Evolutionary conservation across 148 eudicot species (phyloP), one percentile per base, ranked within the genome.

Genomic region (Camellia granthamiana): DNA sequence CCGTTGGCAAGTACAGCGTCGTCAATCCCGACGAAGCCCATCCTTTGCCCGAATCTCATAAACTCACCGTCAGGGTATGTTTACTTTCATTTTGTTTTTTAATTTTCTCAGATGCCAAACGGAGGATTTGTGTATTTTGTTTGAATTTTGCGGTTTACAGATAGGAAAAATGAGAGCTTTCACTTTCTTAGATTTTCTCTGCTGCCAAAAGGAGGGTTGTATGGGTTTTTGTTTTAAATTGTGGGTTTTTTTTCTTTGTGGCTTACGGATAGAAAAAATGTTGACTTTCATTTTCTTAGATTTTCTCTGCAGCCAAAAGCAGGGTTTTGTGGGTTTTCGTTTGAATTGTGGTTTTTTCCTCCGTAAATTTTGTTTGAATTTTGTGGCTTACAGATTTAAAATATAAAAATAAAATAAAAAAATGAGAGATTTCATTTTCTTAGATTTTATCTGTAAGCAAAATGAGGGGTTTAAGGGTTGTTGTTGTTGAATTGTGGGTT

Each of bases 1-100:
- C 97, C 5, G 97, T 96, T 10, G 99, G 98, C 10, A 91, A 90
- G 69, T 96, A 96, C 84, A 83, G 86, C 60, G 77, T 96, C 47
- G 88, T 90, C 23, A 92, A 95, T 72, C 95, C 91, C 43, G 80
- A 80, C 70, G 95, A 94, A 42, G 90, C 86, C 30, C 76, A 71
- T 1, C 95, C 97, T 43, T 83, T 93, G 74, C 94, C 95, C 23
- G 92, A 93, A 9, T 73, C 92, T 47, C 97, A 93, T 75, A 96
- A 87, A 82, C 3, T 96, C 87, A 88, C 91, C 51, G 92, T 88
- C 58, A 84, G 94, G 92, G 98, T 94, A 88, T 78, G 55, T 42
- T 60, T 46, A 14, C 0, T 38, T 9, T 30, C 56, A n/a, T 43
- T 3, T 5, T 69, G 11, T 62, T 60, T 70, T 69, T 16, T 56